Evolutionary conservation across 1,139 yeast genomes (phyloP), one percentile per base, ranked within the genome.

Genomic region (Lodderomyces oxycetoniae): DNA sequence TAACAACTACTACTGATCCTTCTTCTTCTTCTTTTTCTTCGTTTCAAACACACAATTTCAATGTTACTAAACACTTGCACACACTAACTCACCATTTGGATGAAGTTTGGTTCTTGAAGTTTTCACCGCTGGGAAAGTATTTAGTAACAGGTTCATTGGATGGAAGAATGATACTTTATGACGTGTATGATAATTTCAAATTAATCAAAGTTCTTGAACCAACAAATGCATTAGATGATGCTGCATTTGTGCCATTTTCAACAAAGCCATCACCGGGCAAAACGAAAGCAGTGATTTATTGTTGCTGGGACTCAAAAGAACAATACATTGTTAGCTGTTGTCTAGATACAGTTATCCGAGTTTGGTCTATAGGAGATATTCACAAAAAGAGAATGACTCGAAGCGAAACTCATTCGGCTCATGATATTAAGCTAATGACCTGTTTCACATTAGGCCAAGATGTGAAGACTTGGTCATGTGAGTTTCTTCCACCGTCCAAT

Each of bases 91-190:
- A 67, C 34, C 93, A 85, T 50, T 59, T 64, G 0, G 79, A 82
- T 46, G 96, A 89, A 53, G 93, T 86, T 4, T 89, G 96, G 96
- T 81, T 70, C 49, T 67, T 83, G 11, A 74, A 75, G 40, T 88
- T 86, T 51, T 82, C 93, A 3, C 86, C 88, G 27, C 71, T 74
- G 57, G 96, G 96, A 2, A 68, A 67, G 40, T 78, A 65, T 43
- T 61, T 89, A 33, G 95, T 87, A 7, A 74, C 91, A 0, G 87
- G 91, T 0, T 79, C 93, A 8, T 71, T 77, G 14, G 94, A 86
- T 49, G 73, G 79, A 4, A 66, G 71, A 17, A 64, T 87, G 24
- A 61, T 78, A 20, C 65, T 88, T 12, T 86, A 86, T 61, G 83
- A 80, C 50, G 86, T 81, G 1, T 50, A 59, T 4, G 61, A 74